Evolutionary conservation across 2,329 filamentous ascomycete species (phyloP).

Genomic region (Penicillium verrucosum): DNA sequence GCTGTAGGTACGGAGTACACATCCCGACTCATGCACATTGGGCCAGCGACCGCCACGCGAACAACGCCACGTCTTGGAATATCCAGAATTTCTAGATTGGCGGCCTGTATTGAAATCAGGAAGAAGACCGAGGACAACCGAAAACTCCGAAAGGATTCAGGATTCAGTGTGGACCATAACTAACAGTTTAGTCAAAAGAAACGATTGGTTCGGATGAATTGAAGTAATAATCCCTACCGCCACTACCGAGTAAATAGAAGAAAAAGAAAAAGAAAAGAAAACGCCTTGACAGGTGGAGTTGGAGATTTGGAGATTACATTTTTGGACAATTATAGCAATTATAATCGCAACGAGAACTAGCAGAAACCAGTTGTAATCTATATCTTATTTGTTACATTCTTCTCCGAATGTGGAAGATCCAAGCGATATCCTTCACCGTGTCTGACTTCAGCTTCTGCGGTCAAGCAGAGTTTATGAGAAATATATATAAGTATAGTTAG

Average conservation of each 20-base stretch:
- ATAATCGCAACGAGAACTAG: background rate
- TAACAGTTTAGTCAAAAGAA: background rate
- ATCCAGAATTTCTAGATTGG: conserved; percentile 7
- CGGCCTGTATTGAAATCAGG: conserved; percentile 13
- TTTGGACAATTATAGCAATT: background rate
- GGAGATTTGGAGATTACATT: background rate
- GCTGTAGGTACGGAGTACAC: conserved; percentile 20
- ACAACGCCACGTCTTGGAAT: conserved; percentile 8
- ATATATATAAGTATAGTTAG: too few species aligned
- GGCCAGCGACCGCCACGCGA: background rate
- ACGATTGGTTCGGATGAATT: conserved; percentile 2
- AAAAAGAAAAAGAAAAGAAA: conserved; percentile 15
- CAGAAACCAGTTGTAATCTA: background rate
- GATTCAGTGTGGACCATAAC: background rate
- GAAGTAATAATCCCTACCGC: background rate
- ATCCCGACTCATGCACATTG: conserved; percentile 7
- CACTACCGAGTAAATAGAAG: conserved; percentile 8
- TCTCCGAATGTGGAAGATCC: background rate
- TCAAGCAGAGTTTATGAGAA: conserved; percentile 14
- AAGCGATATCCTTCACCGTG: background rate
- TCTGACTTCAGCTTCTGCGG: conserved; percentile 14
- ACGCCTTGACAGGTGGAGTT: conserved; percentile 8
- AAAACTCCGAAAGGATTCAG: background rate
- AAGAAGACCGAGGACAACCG: background rate
- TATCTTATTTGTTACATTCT: background rate